phyloP scores from a whole-genome alignment of 305 asterid species.

The Fraxinus baroniana region DNA sequence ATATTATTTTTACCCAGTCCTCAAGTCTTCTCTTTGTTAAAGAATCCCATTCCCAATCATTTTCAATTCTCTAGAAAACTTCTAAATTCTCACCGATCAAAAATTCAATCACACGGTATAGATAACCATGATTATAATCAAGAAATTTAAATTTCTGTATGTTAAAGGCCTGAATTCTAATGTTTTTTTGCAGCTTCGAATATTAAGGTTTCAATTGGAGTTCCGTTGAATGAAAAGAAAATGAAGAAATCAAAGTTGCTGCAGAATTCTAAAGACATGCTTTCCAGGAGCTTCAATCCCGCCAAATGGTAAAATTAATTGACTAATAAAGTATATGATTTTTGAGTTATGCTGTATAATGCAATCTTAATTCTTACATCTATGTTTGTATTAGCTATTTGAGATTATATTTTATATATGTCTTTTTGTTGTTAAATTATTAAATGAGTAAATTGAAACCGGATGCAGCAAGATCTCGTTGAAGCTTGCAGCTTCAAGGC shows the following conservation, averaged over 20 bases:
- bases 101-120: neutral
- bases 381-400: neutral
- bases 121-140: neutral
- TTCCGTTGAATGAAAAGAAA: constrained; percentile 16
- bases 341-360: neutral
- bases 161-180: neutral
- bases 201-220: constrained; percentile 3
- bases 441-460: constrained; percentile 13
- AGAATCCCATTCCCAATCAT: constrained; percentile 8
- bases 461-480: constrained; percentile 75
- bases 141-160: neutral
- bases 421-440: neutral
- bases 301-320: constrained; percentile 58
- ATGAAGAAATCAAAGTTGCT: constrained; percentile 77
- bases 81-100: neutral
- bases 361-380: neutral
- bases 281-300: constrained; percentile 76
- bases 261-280: constrained; percentile 58
- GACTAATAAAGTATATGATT: neutral
- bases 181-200: neutral
- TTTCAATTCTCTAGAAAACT: neutral
- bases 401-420: neutral
- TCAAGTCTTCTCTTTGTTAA: constrained; percentile 3
- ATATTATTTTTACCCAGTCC: neutral
- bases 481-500: constrained; percentile 72